phyloP scores from a whole-genome alignment of 83 land plant species.

The Isoetes engelmannii region DNA sequence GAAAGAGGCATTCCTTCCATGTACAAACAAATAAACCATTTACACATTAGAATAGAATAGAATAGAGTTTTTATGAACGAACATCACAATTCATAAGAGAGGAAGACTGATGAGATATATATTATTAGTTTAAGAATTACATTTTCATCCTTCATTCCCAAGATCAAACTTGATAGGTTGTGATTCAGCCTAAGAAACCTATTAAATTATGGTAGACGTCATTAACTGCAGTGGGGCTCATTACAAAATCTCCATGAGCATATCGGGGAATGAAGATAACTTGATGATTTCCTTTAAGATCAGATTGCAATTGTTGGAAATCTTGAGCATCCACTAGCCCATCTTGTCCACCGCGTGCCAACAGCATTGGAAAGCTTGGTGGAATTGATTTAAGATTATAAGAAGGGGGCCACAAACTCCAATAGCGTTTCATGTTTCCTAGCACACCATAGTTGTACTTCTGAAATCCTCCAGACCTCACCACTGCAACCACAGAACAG shows the following conservation, averaged over 20 bases:
- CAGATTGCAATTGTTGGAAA: conserved; percentile 34
- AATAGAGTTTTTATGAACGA: too few relatives aligned
- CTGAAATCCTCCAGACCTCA: conserved; percentile 7
- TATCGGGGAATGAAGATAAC: conserved; percentile 37
- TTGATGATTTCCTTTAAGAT: conserved; percentile 29
- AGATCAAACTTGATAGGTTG: too few relatives aligned
- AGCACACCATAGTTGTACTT: conserved; percentile 9
- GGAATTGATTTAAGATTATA: not conserved
- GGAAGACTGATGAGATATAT: too few relatives aligned
- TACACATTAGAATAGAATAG: too few relatives aligned
- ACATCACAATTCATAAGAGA: too few relatives aligned
- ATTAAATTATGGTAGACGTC: conserved; percentile 46
- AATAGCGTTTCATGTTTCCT: conserved; percentile 8
- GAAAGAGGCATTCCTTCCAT: too few relatives aligned
- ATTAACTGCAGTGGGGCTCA: conserved; percentile 35
- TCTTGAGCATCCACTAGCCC: conserved; percentile 50
- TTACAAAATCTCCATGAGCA: conserved; percentile 64
- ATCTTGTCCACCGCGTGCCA: conserved; percentile 23
- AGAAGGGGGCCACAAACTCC: not conserved
- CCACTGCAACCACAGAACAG: conserved; percentile 4
- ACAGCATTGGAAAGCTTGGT: not conserved
- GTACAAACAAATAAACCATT: too few relatives aligned
- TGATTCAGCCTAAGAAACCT: conserved; percentile 33
- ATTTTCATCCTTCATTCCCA: too few relatives aligned
- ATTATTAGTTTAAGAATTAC: too few relatives aligned